These are phyloP conservation scores for Colletotrichum eleusines DNA, from an alignment of 2,329 filamentous ascomycete species.

Conservation along the genomic window DNA sequence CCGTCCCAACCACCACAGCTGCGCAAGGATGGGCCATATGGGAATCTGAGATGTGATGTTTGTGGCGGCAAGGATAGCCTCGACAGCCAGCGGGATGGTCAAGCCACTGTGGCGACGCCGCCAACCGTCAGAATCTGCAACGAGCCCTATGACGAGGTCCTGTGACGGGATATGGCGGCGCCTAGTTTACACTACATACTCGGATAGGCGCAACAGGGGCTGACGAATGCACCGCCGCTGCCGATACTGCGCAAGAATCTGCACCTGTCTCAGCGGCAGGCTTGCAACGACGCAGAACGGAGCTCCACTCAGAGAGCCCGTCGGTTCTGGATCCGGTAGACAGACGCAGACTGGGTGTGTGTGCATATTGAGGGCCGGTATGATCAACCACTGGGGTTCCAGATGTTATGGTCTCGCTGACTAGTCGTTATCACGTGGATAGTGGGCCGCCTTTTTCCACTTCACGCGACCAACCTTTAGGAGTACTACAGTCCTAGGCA, in stretches of 20 bases:
- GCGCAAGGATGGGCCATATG: no score
- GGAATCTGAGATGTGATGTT: no score
- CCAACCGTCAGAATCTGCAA: no score
- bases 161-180: no score
- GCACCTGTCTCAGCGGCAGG: not conserved
- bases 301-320: not conserved
- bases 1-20: no score
- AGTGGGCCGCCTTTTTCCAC: not conserved
- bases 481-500: not conserved
- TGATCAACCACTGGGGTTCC: no score
- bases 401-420: not conserved
- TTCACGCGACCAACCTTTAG: not conserved
- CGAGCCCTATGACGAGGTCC: no score
- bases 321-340: not conserved
- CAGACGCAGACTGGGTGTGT: not conserved
- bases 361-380: not conserved
- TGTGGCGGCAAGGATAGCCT: no score
- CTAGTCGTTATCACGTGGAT: not conserved
- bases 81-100: not conserved
- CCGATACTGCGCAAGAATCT: not conserved
- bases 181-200: no score
- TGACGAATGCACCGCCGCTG: no score
- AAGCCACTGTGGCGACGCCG: no score
- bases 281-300: not conserved
- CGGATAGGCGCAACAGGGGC: no score